These are phyloP conservation scores for Trametes versicolor DNA, from an alignment of 1,284 basidiomycete species.

Conservation along the genomic window DNA sequence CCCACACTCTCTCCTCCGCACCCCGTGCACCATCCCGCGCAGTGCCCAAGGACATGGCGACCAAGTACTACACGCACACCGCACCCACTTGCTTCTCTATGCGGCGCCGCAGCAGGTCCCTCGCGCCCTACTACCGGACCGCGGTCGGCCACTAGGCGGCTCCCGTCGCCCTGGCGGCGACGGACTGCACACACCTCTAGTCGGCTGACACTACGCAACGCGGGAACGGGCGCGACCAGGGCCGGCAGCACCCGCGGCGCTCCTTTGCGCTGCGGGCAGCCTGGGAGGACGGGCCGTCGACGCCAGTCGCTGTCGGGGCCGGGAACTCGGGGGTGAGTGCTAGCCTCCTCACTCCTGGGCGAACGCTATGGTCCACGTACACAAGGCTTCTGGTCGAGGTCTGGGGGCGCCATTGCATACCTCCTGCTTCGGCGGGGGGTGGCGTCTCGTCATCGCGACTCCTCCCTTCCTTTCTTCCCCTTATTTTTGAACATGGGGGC, in stretches of 20 bases:
- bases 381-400: constrained; percentile 1
- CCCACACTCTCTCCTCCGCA: too few relatives aligned
- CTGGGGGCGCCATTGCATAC: not conserved
- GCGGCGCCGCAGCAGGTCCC: constrained; percentile 20
- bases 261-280: constrained; percentile 1
- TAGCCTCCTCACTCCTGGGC: constrained; percentile 11
- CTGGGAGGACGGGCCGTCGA: constrained; percentile 2
- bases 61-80: constrained; percentile 29
- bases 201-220: not conserved
- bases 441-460: constrained; percentile 2
- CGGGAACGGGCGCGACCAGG: not conserved
- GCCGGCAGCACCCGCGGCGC: constrained; percentile 2
- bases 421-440: constrained; percentile 2
- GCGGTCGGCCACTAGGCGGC: constrained; percentile 7
- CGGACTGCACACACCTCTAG: constrained; percentile 4
- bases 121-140: constrained; percentile 22
- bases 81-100: constrained; percentile 16
- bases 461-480: constrained; percentile 1
- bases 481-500: not conserved
- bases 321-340: constrained; percentile 11
- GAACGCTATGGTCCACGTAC: not conserved
- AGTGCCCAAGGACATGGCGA: constrained; percentile 26
- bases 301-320: constrained; percentile 13
- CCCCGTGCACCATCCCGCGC: not conserved
- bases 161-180: constrained; percentile 8